Percentiles rank a stretch among this genome's conserved stretches.
These are phyloP conservation scores for Articulospora tetracladia DNA, from an alignment of 495 filamentous ascomycete genomes.

Conservation along the genomic window DNA sequence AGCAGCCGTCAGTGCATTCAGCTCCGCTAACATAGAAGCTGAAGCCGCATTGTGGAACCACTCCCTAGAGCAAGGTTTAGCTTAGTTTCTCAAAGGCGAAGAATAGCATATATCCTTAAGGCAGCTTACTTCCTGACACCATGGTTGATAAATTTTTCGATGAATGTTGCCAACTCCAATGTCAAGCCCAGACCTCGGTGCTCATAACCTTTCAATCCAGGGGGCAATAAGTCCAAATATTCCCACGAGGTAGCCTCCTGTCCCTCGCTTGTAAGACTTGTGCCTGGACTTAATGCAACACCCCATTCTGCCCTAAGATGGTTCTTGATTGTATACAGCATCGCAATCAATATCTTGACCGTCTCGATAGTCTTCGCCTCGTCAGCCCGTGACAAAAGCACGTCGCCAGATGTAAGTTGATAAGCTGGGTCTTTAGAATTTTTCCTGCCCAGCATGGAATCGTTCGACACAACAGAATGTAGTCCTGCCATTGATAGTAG, in stretches of 20 bases:
- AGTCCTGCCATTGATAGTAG: constrained; percentile 1
- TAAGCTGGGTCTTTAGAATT: constrained; percentile 2
- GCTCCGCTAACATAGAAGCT: constrained; percentile 56
- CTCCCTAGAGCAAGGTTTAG: constrained; percentile 22
- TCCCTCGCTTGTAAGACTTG: constrained; percentile 40
- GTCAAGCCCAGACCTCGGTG: constrained; percentile 61
- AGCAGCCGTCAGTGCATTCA: constrained; percentile 58
- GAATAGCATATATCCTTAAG: not conserved
- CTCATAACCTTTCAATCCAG: constrained; percentile 56
- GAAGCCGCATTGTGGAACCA: constrained; percentile 63
- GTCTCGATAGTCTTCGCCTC: constrained; percentile 49
- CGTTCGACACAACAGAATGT: constrained; percentile 12
- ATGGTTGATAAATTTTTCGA: constrained; percentile 65
- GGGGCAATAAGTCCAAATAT: constrained; percentile 58
- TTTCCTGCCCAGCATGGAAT: constrained; percentile 13
- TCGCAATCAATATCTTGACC: constrained; percentile 56
- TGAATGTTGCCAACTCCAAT: constrained; percentile 61
- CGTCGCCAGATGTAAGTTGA: constrained; percentile 23
- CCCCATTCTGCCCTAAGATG: constrained; percentile 73
- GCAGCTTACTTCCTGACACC: constrained; percentile 41
- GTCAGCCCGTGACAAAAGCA: constrained; percentile 25
- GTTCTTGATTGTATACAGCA: constrained; percentile 74
- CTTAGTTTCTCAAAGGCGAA: not conserved
- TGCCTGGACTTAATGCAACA: constrained; percentile 42
- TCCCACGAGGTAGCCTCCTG: constrained; percentile 48